phyloP scores from a whole-genome alignment of 371 early-diverging fungal genomes.

The Syncephalastrum contaminatum region DNA sequence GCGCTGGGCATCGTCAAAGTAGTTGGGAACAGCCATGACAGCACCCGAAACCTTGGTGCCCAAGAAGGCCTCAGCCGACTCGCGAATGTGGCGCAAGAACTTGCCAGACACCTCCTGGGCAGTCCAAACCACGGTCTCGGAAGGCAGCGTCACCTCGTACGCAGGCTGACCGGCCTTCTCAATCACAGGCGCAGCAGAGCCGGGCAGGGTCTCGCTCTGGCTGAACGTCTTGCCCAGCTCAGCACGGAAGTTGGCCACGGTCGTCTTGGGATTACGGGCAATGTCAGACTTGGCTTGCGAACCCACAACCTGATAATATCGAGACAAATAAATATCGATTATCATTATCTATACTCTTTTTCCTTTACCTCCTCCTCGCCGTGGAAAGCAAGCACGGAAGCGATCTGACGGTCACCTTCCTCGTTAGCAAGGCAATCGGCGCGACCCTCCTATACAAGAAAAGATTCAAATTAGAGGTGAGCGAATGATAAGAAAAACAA shows the following conservation, averaged over 20 bases:
- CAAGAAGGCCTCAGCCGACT: conserved; percentile 88
- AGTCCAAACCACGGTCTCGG: conserved; percentile 60
- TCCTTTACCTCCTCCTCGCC: conserved; percentile 76
- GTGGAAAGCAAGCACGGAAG: conserved; percentile 91
- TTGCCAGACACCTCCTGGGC: conserved; percentile 74
- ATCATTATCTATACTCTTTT: background rate
- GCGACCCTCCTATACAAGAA: conserved; percentile 71
- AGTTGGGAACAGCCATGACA: conserved; percentile 93
- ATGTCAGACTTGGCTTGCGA: conserved; percentile 91
- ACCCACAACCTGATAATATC: conserved; percentile 72
- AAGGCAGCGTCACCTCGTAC: conserved; percentile 75
- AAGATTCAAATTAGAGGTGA: conserved; percentile 43
- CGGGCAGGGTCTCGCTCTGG: conserved; percentile 48
- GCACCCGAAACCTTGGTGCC: conserved; percentile 80
- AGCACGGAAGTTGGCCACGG: conserved; percentile 84
- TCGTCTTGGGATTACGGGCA: conserved; percentile 86
- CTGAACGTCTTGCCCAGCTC: conserved; percentile 74
- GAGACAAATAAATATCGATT: background rate
- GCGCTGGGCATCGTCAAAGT: conserved; percentile 88
- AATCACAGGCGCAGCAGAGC: conserved; percentile 63
- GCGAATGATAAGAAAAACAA: conserved; percentile 37
- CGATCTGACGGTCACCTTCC: conserved; percentile 95
- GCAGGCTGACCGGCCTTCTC: conserved; percentile 69
- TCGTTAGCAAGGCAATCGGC: conserved; percentile 95
- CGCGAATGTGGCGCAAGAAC: conserved; percentile 79